A percentile compares a stretch with the other conserved stretches of the same genome.
phyloP scores from a whole-genome alignment of 768 basidiomycete genomes.

The Psilocybe subaeruginosa region DNA sequence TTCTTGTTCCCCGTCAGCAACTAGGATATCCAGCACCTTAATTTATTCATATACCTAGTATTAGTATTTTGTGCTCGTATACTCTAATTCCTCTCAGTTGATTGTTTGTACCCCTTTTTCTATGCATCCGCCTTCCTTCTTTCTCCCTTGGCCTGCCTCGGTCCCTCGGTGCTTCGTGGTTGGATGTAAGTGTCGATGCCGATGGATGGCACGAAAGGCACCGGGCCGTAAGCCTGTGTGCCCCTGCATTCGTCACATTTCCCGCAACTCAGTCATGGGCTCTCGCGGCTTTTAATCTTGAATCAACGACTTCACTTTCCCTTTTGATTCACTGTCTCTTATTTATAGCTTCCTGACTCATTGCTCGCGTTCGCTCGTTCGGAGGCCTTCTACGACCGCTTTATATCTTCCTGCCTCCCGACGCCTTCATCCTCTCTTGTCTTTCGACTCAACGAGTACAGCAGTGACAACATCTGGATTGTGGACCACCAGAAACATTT shows the following conservation, averaged over 20 bases:
- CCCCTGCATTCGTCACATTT: background rate
- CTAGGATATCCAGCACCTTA: background rate
- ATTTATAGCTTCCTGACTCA: background rate
- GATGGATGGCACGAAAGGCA: background rate
- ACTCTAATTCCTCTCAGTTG: too few relatives aligned
- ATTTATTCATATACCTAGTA: too few relatives aligned
- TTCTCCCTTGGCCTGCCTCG: too few relatives aligned
- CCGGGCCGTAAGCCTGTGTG: background rate
- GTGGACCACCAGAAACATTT: too few relatives aligned
- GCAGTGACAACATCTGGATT: too few relatives aligned
- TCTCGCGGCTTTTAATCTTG: background rate
- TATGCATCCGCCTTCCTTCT: too few relatives aligned
- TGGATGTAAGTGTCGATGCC: background rate
- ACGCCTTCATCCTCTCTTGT: background rate
- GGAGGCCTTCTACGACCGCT: background rate
- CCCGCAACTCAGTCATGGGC: background rate
- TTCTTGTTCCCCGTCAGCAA: slow-evolving; percentile 16
- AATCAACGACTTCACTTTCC: background rate
- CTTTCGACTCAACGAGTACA: background rate
- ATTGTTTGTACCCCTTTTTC: background rate
- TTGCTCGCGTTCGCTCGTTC: background rate
- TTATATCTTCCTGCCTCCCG: background rate
- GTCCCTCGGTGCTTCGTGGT: too few relatives aligned
- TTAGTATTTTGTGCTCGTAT: background rate
- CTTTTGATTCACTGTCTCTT: background rate